Base-by-base conservation (phyloP, 495 filamentous ascomycete species). In the Immersiella caudata region DNA sequence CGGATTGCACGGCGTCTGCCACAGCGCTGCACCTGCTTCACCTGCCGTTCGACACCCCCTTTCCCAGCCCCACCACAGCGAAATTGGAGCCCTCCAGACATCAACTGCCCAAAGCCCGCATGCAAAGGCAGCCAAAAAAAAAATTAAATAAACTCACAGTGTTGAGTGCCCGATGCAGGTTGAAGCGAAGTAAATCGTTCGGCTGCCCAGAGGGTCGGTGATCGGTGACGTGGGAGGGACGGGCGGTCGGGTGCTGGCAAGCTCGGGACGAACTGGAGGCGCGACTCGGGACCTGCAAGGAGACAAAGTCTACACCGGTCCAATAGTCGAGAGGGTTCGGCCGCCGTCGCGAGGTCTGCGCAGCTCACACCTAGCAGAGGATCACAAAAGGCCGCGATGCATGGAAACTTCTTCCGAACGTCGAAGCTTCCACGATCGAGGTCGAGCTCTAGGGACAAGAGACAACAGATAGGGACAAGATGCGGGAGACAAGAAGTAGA, bases 161-260 rank as follows among this genome's bases (percentile, higher is more conserved):
- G 14, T n/a, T 33, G 21, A 26, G 26, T 59, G 5, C 14, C 25
- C 26, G 26, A n/a, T 27, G 56, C 56, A 59, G 26, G 26, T 26
- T 33, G 60, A 62, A 25, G 40, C 20, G 60, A 62, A 62, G 60
- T 50, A 21, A 62, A 62, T 62, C 60, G 35, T 24, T 62, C 27
- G 60, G 33, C 60, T 46, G 35, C 26, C 8, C 52, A 2, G 4
- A 57, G 54, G 40, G 40, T 26, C 54, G 22, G 54, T 24, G 21
- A 27, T 57, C 54, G 20, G 54, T 24, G 26, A 26, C 22, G 54
- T 26, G 22, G 54, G 26, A 24, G 9, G 33, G 57, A 60, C 25
- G n/a, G 57, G 57, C 25, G 9, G 57, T 29, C 36, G 14, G 35
- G 60, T 62, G 60, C 60, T 62, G 33, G 60, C 21, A 27, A 21